Conservation (phyloP, 306 rosid species). For the Benincasa hispida region DNA sequence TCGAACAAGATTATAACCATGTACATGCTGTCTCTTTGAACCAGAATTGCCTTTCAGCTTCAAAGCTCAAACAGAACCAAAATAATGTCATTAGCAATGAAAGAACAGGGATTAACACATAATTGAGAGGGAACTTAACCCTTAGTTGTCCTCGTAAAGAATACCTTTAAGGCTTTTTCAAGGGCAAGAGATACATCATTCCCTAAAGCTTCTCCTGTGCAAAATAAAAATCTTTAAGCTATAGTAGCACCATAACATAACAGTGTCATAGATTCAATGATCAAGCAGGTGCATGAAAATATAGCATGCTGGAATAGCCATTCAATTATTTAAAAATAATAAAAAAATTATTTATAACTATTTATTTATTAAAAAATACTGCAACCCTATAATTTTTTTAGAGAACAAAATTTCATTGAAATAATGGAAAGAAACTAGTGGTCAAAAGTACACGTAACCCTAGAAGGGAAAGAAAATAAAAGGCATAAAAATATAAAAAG, state of each 20-base stretch:
- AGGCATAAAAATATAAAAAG: no score
- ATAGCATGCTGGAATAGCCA: neutral
- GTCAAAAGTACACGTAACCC: no score
- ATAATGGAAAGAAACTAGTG: no score
- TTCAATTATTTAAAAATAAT: neutral
- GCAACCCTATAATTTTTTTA: neutral
- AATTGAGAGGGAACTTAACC: slow-evolving; percentile 3
- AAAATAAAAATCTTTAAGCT: slow-evolving; percentile 10
- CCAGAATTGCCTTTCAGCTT: slow-evolving; percentile 69
- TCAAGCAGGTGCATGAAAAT: neutral
- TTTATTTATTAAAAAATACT: no score
- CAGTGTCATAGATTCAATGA: neutral
- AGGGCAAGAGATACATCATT: slow-evolving; percentile 43
- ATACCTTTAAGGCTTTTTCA: slow-evolving; percentile 88
- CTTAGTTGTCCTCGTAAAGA: slow-evolving; percentile 12
- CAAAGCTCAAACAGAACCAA: slow-evolving; percentile 6
- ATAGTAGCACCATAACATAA: neutral
- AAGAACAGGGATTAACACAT: neutral
- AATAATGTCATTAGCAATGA: neutral
- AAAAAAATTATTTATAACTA: no score
- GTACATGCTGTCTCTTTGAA: slow-evolving; percentile 60
- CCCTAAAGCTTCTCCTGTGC: slow-evolving; percentile 48
- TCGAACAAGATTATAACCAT: slow-evolving; percentile 78
- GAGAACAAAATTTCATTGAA: no score
- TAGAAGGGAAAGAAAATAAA: no score